Percentiles rank a stretch among this genome's conserved stretches.
phyloP scores from a whole-genome alignment of 192 early-diverging fungal genomes.

The Mortierella hygrophila region DNA sequence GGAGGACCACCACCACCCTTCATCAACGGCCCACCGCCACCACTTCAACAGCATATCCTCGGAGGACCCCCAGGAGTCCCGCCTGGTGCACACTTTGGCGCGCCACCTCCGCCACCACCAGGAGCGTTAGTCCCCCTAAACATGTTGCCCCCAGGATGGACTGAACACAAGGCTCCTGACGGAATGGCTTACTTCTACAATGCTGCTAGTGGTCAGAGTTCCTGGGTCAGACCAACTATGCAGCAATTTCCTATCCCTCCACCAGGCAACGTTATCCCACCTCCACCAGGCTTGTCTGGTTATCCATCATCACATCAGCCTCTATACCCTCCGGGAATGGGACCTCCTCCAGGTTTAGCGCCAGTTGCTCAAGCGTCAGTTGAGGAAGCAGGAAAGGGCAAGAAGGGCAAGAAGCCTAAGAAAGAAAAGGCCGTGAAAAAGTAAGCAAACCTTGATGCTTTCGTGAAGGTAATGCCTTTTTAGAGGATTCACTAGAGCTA shows the following conservation, averaged over 20 bases:
- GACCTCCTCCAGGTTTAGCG: slow-evolving; percentile 11
- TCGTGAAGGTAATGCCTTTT: background rate
- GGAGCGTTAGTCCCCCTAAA: slow-evolving; percentile 15
- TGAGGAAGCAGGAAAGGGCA: slow-evolving; percentile 34
- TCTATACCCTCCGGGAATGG: slow-evolving; percentile 24
- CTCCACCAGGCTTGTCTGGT: slow-evolving; percentile 23
- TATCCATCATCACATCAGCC: slow-evolving; percentile 25
- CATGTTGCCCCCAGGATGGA: slow-evolving; percentile 70
- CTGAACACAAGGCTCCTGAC: slow-evolving; percentile 69
- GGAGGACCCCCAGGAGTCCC: slow-evolving; percentile 14
- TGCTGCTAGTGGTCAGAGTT: slow-evolving; percentile 71
- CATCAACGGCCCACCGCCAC: slow-evolving; percentile 11
- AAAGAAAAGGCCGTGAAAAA: slow-evolving; percentile 60
- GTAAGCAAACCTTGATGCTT: slow-evolving; percentile 18
- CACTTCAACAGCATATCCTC: slow-evolving; percentile 12
- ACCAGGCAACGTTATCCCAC: slow-evolving; percentile 30
- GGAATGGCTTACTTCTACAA: slow-evolving; percentile 85
- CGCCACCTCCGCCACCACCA: slow-evolving; percentile 27
- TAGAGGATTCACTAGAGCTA: background rate
- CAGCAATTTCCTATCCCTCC: slow-evolving; percentile 20
- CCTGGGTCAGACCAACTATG: slow-evolving; percentile 72
- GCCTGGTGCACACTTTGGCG: slow-evolving; percentile 9
- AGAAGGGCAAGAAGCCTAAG: slow-evolving; percentile 57
- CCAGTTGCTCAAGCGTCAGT: background rate
- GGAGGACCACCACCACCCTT: slow-evolving; percentile 13